These are phyloP conservation scores for Grosmannia penicillata DNA, from an alignment of 2,329 filamentous ascomycete genomes.

Conservation along the genomic window DNA sequence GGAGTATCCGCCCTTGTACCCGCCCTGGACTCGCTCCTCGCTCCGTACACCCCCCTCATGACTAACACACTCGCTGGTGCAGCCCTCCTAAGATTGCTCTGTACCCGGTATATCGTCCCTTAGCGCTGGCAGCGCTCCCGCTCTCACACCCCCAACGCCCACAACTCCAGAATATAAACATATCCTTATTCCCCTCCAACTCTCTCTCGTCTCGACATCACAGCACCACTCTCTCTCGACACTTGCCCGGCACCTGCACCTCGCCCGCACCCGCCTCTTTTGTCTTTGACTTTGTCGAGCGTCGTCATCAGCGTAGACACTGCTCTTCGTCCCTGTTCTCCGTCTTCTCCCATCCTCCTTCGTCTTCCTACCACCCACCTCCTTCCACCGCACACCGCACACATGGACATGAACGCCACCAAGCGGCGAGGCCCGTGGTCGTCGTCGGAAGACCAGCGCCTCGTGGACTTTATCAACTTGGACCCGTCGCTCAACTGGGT, in stretches of 20 bases:
- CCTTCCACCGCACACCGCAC: not conserved
- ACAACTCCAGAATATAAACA: not conserved
- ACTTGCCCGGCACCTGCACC: not conserved
- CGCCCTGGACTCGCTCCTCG: no score
- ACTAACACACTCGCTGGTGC: no score
- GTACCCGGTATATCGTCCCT: conserved; percentile 1
- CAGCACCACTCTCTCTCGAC: not conserved
- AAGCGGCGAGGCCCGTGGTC: conserved; percentile 52
- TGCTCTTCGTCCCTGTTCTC: not conserved
- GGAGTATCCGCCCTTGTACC: no score
- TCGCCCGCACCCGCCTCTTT: no score
- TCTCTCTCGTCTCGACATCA: not conserved
- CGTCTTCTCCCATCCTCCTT: not conserved
- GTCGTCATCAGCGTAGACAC: no score
- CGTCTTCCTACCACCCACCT: not conserved
- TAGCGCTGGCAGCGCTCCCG: no score
- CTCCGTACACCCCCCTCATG: no score
- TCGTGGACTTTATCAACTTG: conserved; percentile 50
- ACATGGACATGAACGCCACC: not conserved
- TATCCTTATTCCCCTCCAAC: conserved; percentile 1
- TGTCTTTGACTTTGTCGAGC: not conserved
- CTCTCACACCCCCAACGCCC: no score
- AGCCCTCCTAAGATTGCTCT: not conserved
- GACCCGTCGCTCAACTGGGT: conserved; percentile 79
- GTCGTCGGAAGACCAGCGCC: conserved; percentile 51